Percentiles rank a stretch among this genome's conserved stretches.
Evolutionary conservation across 1,284 basidiomycete species (phyloP).

Genomic region (Spongispora temasekensis): DNA sequence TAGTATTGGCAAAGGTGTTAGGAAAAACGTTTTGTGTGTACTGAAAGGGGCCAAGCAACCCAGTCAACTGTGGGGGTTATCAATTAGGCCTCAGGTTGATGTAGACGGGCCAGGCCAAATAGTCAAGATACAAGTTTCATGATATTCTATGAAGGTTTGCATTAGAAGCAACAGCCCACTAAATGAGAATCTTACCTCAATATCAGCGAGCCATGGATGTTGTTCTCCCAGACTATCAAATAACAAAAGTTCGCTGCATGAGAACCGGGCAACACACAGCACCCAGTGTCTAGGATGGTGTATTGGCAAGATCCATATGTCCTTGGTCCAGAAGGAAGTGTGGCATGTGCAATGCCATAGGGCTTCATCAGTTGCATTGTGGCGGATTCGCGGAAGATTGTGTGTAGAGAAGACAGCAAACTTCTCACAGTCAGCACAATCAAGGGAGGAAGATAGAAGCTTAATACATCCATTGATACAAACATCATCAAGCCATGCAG

Average conservation of each 20-base stretch:
- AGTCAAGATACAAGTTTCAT: not conserved
- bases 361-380: conserved; percentile 3
- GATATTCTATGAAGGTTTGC: not conserved
- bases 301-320: conserved; percentile 12
- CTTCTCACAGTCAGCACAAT: not conserved
- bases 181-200: conserved; percentile 1
- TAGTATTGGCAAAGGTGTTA: not conserved
- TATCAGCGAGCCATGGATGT: conserved; percentile 6
- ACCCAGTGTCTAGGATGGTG: conserved; percentile 17
- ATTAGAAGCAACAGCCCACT: not conserved
- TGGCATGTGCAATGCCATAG: conserved; percentile 8
- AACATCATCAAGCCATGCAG: conserved; percentile 7
- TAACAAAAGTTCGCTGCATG: conserved; percentile 1
- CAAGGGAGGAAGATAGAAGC: not conserved
- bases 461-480: conserved; percentile 15
- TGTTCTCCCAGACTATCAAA: conserved; percentile 14
- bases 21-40: not conserved
- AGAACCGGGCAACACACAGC: conserved; percentile 2
- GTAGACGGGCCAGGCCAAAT: not conserved
- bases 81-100: not conserved
- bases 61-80: not conserved
- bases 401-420: conserved; percentile 10
- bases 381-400: conserved; percentile 4
- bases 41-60: not conserved
- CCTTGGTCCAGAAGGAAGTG: conserved; percentile 7